Base-by-base conservation (phyloP, 306 rosid genomes). In the Malus orientalis region DNA sequence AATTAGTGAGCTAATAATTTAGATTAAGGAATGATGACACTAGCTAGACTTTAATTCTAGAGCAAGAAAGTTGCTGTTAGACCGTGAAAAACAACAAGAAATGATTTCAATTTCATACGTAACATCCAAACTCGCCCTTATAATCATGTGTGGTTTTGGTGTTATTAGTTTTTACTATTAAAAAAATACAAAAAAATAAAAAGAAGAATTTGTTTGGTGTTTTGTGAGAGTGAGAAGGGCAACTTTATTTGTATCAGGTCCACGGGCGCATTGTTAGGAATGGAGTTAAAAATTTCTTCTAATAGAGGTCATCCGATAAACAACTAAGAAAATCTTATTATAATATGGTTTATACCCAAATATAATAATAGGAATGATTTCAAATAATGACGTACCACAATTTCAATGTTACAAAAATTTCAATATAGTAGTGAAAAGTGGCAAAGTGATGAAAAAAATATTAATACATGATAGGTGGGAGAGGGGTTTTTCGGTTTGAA, bases 121-220 rank as follows among this genome's bases (percentile, higher is more conserved):
- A 63, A 36, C 75, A 53, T 67, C 64, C 73, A 45, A 57, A 79
- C 70, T 58, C 74, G 71, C 38, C 38, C 15, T 42, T 75, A 59
- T 75, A 59, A 54, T 76, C 76, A 70, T 69, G 62, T 27, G 55
- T 70, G 80, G 54, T 70, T 54, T 67, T 75, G 69, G 69, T 15
- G 71, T 36, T 4, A 23, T 36, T 45, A 38, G 36, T 51, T 13
- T 22, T 16, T 15, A 10, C 38, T 2, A 11, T 45, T 44, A 53
- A 64, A 30, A 8, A 32, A 62, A 27, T 11, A 64, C 18, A 25
- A 62, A 62, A 36, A 36, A 36, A 36, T 36, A 4, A 18, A 13
- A 2, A 29, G 10, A 25, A 62, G 40, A 62, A 4, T 23, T 9
- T 59, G 27, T 4, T 59, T 59, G 55, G 55, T 23, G 25, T 59